Conservation (phyloP, 441 rosid species). For the Pelargonium australe region DNA sequence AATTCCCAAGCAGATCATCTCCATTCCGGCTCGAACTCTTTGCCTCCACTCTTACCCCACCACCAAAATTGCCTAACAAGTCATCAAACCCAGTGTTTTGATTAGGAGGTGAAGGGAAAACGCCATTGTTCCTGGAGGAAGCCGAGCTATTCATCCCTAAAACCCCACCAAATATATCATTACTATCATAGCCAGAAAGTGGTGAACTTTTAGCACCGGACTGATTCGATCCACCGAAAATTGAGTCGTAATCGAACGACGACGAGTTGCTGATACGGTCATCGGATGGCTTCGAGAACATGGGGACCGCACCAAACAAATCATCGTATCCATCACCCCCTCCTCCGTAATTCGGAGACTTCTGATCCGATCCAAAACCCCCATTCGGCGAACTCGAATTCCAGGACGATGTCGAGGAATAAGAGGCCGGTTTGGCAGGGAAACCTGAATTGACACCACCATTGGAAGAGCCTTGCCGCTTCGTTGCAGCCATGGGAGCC, state of each 20-base stretch:
- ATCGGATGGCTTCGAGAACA: conserved; percentile 23
- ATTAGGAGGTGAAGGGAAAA: conserved; percentile 35
- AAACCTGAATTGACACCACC: conserved; percentile 17
- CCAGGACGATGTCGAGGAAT: conserved; percentile 17
- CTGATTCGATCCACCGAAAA: conserved; percentile 33
- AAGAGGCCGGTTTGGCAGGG: conserved; percentile 19
- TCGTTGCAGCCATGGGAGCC: conserved; percentile 74
- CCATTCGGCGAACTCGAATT: conserved; percentile 30
- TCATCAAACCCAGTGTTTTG: conserved; percentile 38
- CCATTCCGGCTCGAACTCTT: conserved; percentile 26
- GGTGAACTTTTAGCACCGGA: conserved; percentile 26
- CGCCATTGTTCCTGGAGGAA: conserved; percentile 28
- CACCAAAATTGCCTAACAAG: conserved; percentile 48
- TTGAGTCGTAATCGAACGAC: conserved; percentile 43
- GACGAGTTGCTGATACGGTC: conserved; percentile 20
- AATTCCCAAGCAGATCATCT: conserved; percentile 19
- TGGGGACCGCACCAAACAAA: conserved; percentile 41
- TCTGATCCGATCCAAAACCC: conserved; percentile 24
- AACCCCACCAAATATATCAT: conserved; percentile 56
- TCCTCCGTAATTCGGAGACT: conserved; percentile 29
- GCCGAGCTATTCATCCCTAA: conserved; percentile 30
- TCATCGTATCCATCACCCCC: conserved; percentile 36
- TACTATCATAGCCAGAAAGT: conserved; percentile 23
- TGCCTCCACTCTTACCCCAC: conserved; percentile 22
- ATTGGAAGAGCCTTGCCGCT: conserved; percentile 24